These are phyloP conservation scores for Talaromyces albobiverticillius DNA, from an alignment of 2,329 filamentous ascomycete species.

Conservation along the genomic window DNA sequence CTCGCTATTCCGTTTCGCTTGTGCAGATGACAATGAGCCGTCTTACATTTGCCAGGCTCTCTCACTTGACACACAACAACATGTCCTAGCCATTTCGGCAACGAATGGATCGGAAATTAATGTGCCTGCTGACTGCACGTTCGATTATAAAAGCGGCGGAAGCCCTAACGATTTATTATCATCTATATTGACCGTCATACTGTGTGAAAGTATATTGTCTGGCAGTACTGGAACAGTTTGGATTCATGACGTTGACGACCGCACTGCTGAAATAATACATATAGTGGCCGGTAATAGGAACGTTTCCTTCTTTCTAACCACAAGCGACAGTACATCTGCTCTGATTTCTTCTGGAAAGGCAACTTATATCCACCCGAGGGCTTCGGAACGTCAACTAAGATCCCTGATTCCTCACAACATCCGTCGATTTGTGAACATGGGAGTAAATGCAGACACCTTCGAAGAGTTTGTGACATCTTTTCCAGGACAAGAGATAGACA, in stretches of 20 bases:
- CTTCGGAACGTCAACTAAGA: not conserved
- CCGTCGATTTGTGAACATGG: conserved; percentile 1
- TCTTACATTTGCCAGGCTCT: not conserved
- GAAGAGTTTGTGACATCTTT: not conserved
- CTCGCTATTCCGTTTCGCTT: not conserved
- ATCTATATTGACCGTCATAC: not conserved
- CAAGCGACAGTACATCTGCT: not conserved
- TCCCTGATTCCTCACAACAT: not conserved
- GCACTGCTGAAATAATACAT: not conserved
- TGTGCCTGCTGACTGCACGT: not conserved
- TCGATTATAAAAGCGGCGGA: not conserved
- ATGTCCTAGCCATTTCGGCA: not conserved
- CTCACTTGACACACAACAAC: not conserved
- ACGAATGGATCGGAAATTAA: not conserved
- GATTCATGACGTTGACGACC: conserved; percentile 3
- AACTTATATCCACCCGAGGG: not conserved
- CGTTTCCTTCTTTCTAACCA: not conserved
- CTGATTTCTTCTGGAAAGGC: not conserved
- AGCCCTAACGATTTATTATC: not conserved
- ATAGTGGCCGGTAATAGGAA: not conserved
- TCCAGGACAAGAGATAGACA: not conserved
- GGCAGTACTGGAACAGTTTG: not conserved
- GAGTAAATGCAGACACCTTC: not conserved
- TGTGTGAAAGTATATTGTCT: not conserved
- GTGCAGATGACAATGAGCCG: not conserved